phyloP scores from a whole-genome alignment of 257 asterid genomes.

The Apocynum venetum region DNA sequence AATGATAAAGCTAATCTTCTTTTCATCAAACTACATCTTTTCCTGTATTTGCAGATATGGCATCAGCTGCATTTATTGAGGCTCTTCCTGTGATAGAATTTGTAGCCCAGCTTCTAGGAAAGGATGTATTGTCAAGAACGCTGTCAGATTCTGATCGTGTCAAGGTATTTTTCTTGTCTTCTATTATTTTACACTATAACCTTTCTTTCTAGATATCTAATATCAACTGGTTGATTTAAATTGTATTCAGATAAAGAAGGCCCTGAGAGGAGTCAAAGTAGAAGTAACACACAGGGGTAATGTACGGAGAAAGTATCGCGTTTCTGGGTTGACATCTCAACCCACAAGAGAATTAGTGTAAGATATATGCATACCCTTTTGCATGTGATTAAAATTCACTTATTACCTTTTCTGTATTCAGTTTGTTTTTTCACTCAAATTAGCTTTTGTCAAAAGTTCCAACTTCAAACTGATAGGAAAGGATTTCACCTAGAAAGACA shows the following conservation, averaged over 20 bases:
- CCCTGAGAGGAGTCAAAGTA: constrained; percentile 95
- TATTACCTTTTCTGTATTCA: background rate
- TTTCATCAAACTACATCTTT: constrained; percentile 4
- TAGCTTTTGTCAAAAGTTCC: background rate
- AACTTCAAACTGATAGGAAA: background rate
- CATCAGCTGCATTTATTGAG: constrained; percentile 97
- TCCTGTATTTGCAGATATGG: constrained; percentile 63
- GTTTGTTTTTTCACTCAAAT: background rate
- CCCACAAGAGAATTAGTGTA: constrained; percentile 97
- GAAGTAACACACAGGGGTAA: constrained; percentile 97
- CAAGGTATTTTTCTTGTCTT: constrained; percentile 44
- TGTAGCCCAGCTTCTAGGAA: constrained; percentile 83
- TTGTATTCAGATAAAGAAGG: constrained; percentile 77
- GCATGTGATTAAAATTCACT: background rate
- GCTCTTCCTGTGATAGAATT: constrained; percentile 96
- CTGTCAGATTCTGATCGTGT: constrained; percentile 89
- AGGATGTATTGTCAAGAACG: constrained; percentile 80
- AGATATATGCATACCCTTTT: constrained; percentile 12
- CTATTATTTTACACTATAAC: background rate
- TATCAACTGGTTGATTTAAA: background rate
- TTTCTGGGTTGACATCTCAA: constrained; percentile 87
- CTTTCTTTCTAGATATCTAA: background rate
- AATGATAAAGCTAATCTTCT: background rate
- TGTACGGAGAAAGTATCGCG: constrained; percentile 90
- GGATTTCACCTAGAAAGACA: too few species aligned